Percentiles rank a stretch among this genome's conserved stretches.
Conservation (phyloP, 768 basidiomycete genomes). For the Tephrocybe sp. region DNA sequence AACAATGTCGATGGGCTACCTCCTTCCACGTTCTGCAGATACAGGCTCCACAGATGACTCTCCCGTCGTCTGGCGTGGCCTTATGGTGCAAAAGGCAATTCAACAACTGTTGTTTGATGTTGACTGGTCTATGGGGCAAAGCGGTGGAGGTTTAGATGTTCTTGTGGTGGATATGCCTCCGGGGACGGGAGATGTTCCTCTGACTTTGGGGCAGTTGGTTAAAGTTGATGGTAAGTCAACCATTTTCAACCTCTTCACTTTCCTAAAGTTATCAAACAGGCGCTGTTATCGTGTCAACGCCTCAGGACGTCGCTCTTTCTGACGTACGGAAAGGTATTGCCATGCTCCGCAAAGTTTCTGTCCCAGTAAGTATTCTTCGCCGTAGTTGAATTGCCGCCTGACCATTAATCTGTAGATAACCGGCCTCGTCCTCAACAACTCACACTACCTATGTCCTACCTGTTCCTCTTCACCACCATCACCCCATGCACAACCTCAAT, state of each 20-base stretch:
- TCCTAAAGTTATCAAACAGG: slow-evolving; percentile 43
- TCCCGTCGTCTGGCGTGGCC: slow-evolving; percentile 91
- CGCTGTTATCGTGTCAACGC: slow-evolving; percentile 91
- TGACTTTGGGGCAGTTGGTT: slow-evolving; percentile 89
- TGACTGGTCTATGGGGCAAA: slow-evolving; percentile 65
- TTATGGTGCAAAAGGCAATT: slow-evolving; percentile 98
- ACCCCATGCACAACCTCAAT: slow-evolving; percentile 34
- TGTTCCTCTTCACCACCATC: slow-evolving; percentile 44
- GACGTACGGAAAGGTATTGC: slow-evolving; percentile 92
- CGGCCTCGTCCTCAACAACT: slow-evolving; percentile 87
- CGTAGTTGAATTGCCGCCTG: not conserved
- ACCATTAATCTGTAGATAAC: slow-evolving; percentile 55
- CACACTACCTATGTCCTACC: slow-evolving; percentile 76
- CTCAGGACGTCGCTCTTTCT: slow-evolving; percentile 89
- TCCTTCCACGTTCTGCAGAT: slow-evolving; percentile 61
- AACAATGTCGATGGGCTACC: slow-evolving; percentile 97
- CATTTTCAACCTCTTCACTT: not conserved
- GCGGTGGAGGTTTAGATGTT: slow-evolving; percentile 65
- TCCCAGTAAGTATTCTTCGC: slow-evolving; percentile 62
- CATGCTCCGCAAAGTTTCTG: slow-evolving; percentile 86
- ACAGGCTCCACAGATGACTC: slow-evolving; percentile 61
- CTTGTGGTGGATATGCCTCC: slow-evolving; percentile 96
- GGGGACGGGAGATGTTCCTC: slow-evolving; percentile 93
- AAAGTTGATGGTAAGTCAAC: slow-evolving; percentile 70
- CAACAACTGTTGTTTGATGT: slow-evolving; percentile 96